phyloP scores from a whole-genome alignment of 768 basidiomycete genomes.

The Leccinum uliginosum region DNA sequence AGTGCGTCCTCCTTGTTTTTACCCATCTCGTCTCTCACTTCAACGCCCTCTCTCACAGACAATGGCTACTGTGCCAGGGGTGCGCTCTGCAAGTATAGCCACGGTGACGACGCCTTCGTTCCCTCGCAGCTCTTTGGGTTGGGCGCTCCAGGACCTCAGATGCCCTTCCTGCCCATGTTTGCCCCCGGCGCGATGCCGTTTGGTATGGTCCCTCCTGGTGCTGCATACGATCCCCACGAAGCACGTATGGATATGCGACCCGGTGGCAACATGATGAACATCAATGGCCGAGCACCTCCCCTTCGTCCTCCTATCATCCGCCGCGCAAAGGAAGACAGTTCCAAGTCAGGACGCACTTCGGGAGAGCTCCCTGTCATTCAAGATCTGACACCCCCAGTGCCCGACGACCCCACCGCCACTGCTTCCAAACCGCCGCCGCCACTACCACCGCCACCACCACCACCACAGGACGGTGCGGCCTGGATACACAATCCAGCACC shows the following conservation, averaged over 20 bases:
- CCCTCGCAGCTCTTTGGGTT: conserved; percentile 66
- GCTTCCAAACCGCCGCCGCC: conserved; percentile 10
- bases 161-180: conserved; percentile 75
- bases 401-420: conserved; percentile 30
- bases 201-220: conserved; percentile 41
- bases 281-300: conserved; percentile 33
- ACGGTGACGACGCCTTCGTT: conserved; percentile 83
- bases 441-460: background rate
- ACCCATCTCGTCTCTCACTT: background rate
- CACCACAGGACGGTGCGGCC: conserved; percentile 18
- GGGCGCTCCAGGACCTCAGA: conserved; percentile 36
- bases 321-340: conserved; percentile 51
- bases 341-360: conserved; percentile 39
- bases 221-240: conserved; percentile 75
- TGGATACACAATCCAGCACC: conserved; percentile 19
- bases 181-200: conserved; percentile 51
- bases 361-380: conserved; percentile 83
- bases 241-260: conserved; percentile 78
- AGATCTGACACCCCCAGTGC: conserved; percentile 63
- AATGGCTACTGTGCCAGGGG: conserved; percentile 90
- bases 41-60: conserved; percentile 44
- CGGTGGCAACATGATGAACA: conserved; percentile 28
- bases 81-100: conserved; percentile 85
- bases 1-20: conserved; percentile 50
- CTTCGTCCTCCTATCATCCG: conserved; percentile 56